Base-by-base conservation (phyloP, 441 rosid genomes). In the Euphorbia schlechtendalii region DNA sequence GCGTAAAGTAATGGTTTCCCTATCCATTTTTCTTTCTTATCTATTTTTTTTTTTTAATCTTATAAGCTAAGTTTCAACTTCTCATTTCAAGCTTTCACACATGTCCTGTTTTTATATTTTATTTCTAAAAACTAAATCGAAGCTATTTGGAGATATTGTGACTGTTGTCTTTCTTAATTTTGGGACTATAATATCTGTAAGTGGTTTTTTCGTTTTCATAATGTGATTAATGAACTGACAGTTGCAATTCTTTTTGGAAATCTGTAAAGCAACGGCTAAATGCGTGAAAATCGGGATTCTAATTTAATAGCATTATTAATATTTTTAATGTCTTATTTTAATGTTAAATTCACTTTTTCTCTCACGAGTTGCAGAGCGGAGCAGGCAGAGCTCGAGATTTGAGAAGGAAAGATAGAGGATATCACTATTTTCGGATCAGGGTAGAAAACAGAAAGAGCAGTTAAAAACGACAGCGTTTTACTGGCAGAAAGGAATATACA, bases 381-480 rank as follows among this genome's bases (percentile, higher is more conserved):
- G 56, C 20, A 40, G 51, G 65, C 81, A 66, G 76, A 52, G 76
- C 75, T 72, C 73, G 71, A 59, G 73, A 76, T 68, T 63, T 51
- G 72, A 66, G 71, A 78, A 43, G 12, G 56, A 34, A 34, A 27
- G 17, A 61, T 32, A 30, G 57, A 41, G 59, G 25, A 12, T 8
- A 43, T 27, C 34, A 18, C 41, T 20, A 36, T 11, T 14, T 56
- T 58, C 60, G 66, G 82, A 81, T 77, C 85, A 67, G 73, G 59
- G 63, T 11, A 24, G 43, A 7, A 17, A 1, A 20, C 6, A 36
- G 61, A 70, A 20, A 53, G 51, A 32, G 69, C 48, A 4, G 25
- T 24, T 15, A 8, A 27, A 59, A 21, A 68, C 70, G 80, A 58
- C 71, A 34, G 45, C 71, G 69, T 68, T 67, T 68, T 61, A 22